A percentile compares a stretch with the other conserved stretches of the same genome.
These are phyloP conservation scores for Harringtonia lauricola DNA, from an alignment of 2,329 filamentous ascomycete genomes.

Conservation along the genomic window DNA sequence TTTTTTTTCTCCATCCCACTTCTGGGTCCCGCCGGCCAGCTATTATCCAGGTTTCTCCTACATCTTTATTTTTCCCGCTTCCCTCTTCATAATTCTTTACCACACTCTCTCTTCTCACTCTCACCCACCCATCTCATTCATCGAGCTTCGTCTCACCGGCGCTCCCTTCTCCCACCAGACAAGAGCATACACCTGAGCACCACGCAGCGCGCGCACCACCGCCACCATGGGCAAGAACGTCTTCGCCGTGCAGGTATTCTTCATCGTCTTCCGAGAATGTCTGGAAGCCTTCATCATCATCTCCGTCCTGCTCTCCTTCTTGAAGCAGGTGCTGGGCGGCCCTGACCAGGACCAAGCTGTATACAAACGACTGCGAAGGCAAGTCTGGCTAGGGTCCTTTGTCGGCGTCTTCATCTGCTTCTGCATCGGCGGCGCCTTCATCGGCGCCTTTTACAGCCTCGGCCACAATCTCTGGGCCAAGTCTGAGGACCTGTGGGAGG, in stretches of 20 bases:
- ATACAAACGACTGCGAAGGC: constrained; percentile 57
- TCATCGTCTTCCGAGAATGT: constrained; percentile 80
- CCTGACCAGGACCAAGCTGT: constrained; percentile 47
- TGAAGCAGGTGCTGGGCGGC: constrained; percentile 66
- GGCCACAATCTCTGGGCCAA: constrained; percentile 55
- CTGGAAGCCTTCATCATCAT: constrained; percentile 78
- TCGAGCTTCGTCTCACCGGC: not conserved
- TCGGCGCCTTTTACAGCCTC: constrained; percentile 58
- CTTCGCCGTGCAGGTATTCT: constrained; percentile 74
- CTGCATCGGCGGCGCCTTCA: constrained; percentile 50
- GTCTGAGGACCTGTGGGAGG: constrained; percentile 72
- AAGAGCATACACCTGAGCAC: not conserved
- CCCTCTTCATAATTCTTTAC: not conserved
- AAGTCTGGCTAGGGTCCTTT: constrained; percentile 59
- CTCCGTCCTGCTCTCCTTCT: constrained; percentile 74
- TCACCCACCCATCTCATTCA: not conserved
- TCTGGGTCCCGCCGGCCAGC: not conserved
- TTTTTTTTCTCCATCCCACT: not conserved
- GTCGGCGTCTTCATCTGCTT: constrained; percentile 50
- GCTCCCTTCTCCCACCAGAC: not conserved
- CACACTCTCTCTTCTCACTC: not conserved
- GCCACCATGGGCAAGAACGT: constrained; percentile 51
- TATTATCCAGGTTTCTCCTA: not conserved
- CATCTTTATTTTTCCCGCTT: not conserved
- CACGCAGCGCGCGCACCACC: not conserved